Base-by-base conservation (phyloP, 2,329 filamentous ascomycete species). In the Chrysosporium keratinophilum region DNA sequence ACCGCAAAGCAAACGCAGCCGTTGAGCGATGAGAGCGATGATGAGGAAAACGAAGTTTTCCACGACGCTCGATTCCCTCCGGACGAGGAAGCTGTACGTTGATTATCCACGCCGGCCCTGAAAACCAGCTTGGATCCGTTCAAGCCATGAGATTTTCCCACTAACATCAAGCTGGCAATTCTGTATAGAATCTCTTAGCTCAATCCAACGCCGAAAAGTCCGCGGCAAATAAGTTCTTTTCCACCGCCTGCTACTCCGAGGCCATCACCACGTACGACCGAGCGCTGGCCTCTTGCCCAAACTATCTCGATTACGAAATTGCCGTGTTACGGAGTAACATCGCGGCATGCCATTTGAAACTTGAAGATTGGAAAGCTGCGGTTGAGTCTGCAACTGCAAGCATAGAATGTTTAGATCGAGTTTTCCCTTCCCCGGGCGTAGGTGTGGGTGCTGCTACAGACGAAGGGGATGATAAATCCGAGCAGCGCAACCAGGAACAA, bases 291-390 rank as follows among this genome's bases (percentile, higher is more conserved):
- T 79, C 83, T 6, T 90, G 88, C 63, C 91, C 91, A 1, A 83
- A 81, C 59, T 94, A 95, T 66, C 79, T 95, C 23, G 83, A 91
- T 66, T 95, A 88, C 71, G 88, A 95, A 61, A 77, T 91, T 58
- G 88, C 90, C 23, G 87, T 97, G 9, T 76, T 97, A 5, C 82
- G 84, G 56, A 89, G 86, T 66, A 97, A 97, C 72, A 84, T 96
- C 60, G 80, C 91, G 1, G 91, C 90, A 9, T 95, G 89, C 65
- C 82, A 95, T 62, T 69, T 97, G 52, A 94, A 94, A 67, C 75
- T 94, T 2, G 77, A 83, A 57, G 84, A 91, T 57, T 96, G 89
- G 87, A 88, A 90, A 60, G 82, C 87, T 31, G 87, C 88, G 9
- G 78, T 89, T 42, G 83, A 84, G 47, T 78, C 80, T 9, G 89